A percentile compares a stretch with the other conserved stretches of the same genome.
These are phyloP conservation scores for Blastobotrys robertii DNA, from an alignment of 805 yeast species.

Conservation along the genomic window DNA sequence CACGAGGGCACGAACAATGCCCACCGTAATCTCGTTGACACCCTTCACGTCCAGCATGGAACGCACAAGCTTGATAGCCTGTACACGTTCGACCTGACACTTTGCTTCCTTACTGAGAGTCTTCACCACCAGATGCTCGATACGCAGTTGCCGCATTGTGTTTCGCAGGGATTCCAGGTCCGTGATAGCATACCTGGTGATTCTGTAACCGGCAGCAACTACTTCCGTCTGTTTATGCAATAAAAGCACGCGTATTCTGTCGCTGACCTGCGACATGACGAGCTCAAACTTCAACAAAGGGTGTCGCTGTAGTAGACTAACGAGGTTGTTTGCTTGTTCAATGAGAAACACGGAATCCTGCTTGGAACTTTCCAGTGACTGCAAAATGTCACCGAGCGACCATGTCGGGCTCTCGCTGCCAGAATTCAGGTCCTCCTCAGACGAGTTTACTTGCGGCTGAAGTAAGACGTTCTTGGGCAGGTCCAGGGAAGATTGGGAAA, in stretches of 20 bases:
- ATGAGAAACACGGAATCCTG: conserved; percentile 42
- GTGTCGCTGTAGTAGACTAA: conserved; percentile 42
- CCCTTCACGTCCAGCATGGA: conserved; percentile 51
- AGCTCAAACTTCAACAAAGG: conserved; percentile 59
- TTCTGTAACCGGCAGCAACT: conserved; percentile 65
- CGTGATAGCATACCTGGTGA: conserved; percentile 55
- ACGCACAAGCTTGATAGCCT: conserved; percentile 65
- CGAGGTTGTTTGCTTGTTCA: conserved; percentile 56
- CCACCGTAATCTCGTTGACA: conserved; percentile 42
- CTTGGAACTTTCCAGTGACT: conserved; percentile 43
- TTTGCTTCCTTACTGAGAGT: conserved; percentile 52
- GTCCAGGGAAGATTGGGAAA: neutral
- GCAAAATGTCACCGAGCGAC: conserved; percentile 53
- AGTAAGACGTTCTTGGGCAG: conserved; percentile 1
- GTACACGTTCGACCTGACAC: conserved; percentile 55
- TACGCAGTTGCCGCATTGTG: conserved; percentile 38
- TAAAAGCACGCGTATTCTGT: conserved; percentile 49
- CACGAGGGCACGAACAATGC: conserved; percentile 58
- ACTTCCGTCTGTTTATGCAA: conserved; percentile 50
- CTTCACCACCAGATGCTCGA: conserved; percentile 55
- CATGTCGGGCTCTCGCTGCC: conserved; percentile 42
- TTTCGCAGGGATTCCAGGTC: conserved; percentile 44
- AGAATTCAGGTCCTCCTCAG: conserved; percentile 8
- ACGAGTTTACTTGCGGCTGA: neutral
- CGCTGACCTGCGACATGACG: conserved; percentile 28